Base-by-base conservation (phyloP, 2,329 filamentous ascomycete genomes). In the Calcarisporium arbuscula region DNA sequence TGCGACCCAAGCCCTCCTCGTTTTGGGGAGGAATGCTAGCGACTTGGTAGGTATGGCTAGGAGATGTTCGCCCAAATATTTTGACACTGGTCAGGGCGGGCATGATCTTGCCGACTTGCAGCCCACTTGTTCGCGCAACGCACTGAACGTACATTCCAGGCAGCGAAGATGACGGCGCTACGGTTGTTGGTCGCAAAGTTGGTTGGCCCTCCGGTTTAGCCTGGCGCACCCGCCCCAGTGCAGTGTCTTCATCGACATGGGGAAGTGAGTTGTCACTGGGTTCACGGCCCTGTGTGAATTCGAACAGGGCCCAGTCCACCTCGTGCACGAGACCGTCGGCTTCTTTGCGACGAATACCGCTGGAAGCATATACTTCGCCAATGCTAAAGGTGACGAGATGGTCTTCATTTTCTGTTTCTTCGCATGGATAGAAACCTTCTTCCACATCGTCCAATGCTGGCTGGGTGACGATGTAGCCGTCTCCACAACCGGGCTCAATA, bases 291-390 rank as follows among this genome's bases (percentile, higher is more conserved):
- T 80, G 68, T 9, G 82, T 67, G 43, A 96, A 85, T 46, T 85
- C 78, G 48, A 96, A 88, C 3, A 96, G 66, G 0, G 89, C 88
- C 90, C 90, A 96, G 57, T 96, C 90, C 28, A 96, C 88, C 57
- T 96, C 90, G 54, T 95, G 90, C 6, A 85, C 68, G 17, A 94
- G 65, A 5, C 82, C 80, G 41, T 82, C 70, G 39, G 77, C 72
- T 35, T 81, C 73, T 33, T 84, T 81, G 19, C 90, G 78, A 5
- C 87, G 79, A 39, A 96, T 83, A 6, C 90, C 90, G 16, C 88
- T 95, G 0, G 87, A 94, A 1, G 90, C 90, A 50, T 94, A 87
- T 5, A 96, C 69, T 49, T 87, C 79, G 4, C 90, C 90, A 2
- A 96, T 68, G 11, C 79, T 76, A 49, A 85, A 92, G 0, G 81